Evolutionary conservation across 179 eudicot species (phyloP).

Genomic region (Gypsophila paniculata): DNA sequence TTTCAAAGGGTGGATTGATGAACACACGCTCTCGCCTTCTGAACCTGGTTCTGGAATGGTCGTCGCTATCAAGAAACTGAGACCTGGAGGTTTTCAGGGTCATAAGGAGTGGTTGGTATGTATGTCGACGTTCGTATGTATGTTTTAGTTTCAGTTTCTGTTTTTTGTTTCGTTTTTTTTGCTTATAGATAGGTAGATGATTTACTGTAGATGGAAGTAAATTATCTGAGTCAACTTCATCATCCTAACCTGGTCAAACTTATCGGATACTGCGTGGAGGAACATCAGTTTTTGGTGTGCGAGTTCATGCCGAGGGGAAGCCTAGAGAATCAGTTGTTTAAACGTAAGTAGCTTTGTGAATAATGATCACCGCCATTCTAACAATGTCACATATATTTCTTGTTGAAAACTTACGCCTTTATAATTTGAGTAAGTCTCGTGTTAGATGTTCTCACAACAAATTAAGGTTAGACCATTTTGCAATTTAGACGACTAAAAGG

Average conservation of each 20-base stretch:
- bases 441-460: too few species aligned
- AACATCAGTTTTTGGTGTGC: conserved; percentile 77
- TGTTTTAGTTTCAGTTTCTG: neutral
- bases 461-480: too few species aligned
- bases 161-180: conserved; percentile 1
- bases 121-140: conserved; percentile 1
- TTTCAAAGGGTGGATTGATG: conserved; percentile 94
- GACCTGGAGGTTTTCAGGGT: conserved; percentile 88
- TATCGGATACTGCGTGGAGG: conserved; percentile 80
- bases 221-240: conserved; percentile 73
- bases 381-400: neutral
- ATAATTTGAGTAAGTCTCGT: too few species aligned
- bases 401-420: neutral
- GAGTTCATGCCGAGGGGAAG: conserved; percentile 91
- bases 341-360: conserved; percentile 46
- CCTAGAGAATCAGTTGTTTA: conserved; percentile 85
- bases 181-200: conserved; percentile 14
- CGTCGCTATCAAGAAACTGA: conserved; percentile 87
- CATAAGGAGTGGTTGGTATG: conserved; percentile 99
- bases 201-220: conserved; percentile 74
- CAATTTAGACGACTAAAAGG: too few species aligned
- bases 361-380: too few species aligned
- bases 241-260: conserved; percentile 86
- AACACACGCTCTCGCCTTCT: conserved; percentile 56
- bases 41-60: conserved; percentile 79